A percentile compares a stretch with the other conserved stretches of the same genome.
phyloP scores from a whole-genome alignment of 2,329 filamentous ascomycete genomes.

The Colletotrichum sidae region DNA sequence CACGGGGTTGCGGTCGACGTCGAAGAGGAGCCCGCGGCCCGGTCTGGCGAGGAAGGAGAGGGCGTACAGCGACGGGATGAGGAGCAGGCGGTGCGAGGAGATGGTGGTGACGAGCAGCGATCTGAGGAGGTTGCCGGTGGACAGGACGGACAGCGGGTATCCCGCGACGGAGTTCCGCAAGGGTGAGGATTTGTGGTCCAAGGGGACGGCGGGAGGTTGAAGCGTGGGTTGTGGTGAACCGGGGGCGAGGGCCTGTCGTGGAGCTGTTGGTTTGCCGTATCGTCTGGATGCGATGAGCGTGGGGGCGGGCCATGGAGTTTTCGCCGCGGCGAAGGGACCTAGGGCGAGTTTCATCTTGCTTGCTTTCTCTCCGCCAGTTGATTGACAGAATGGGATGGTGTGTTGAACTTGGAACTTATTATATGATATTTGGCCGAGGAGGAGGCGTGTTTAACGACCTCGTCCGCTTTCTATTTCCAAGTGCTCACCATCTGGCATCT shows the following conservation, averaged over 20 bases:
- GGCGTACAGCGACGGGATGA: conserved; percentile 50
- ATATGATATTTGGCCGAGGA: not conserved
- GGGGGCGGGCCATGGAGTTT: conserved; percentile 22
- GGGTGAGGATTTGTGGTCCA: not conserved
- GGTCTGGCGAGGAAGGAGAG: conserved; percentile 54
- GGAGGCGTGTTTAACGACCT: not conserved
- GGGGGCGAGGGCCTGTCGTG: conserved; percentile 23
- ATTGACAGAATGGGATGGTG: too few species aligned
- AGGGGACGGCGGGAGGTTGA: not conserved
- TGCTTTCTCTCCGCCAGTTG: not conserved
- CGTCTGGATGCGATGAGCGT: conserved; percentile 17
- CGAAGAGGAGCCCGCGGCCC: conserved; percentile 46
- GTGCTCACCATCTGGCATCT: not conserved
- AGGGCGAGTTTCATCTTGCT: conserved; percentile 18
- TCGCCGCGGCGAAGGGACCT: conserved; percentile 14
- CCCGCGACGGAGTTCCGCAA: conserved; percentile 14
- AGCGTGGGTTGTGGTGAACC: conserved; percentile 22
- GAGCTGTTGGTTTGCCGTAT: conserved; percentile 32
- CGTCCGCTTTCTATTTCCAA: conserved; percentile 5
- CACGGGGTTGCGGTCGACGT: conserved; percentile 62
- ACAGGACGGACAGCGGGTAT: conserved; percentile 44
- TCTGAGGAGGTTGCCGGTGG: conserved; percentile 50
- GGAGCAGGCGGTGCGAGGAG: conserved; percentile 56
- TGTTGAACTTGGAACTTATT: too few species aligned
- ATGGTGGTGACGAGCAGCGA: conserved; percentile 58